Evolutionary conservation across 2,329 filamentous ascomycete species (phyloP).

Genomic region (Onygena corvina): DNA sequence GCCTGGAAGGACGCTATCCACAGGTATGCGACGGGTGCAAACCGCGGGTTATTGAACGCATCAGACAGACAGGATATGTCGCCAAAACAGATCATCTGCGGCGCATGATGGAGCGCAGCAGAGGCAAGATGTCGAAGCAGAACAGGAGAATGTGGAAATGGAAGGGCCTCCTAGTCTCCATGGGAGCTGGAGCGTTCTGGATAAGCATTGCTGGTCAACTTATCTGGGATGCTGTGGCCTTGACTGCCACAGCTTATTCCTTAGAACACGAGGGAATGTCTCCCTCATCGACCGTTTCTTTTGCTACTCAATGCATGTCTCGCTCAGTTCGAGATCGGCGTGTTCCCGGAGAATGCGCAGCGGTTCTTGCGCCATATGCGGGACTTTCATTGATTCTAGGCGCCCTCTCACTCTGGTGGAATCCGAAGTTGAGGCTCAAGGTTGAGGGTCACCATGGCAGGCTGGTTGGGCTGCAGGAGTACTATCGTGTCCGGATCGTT

Average conservation of each 20-base stretch:
- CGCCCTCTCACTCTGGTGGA: constrained; percentile 39
- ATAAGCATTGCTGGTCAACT: constrained; percentile 34
- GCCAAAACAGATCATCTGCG: constrained; percentile 72
- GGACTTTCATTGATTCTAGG: constrained; percentile 32
- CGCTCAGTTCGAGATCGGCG: constrained; percentile 9
- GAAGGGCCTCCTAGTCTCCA: constrained; percentile 33
- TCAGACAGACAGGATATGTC: constrained; percentile 62
- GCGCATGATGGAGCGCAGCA: constrained; percentile 57
- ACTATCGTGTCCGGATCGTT: constrained; percentile 38
- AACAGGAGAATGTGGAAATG: constrained; percentile 30
- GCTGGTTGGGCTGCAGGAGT: constrained; percentile 33
- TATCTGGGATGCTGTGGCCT: constrained; percentile 30
- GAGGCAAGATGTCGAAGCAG: constrained; percentile 25
- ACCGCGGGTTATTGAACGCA: constrained; percentile 55
- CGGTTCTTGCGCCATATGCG: constrained; percentile 25
- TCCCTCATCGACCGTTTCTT: not conserved
- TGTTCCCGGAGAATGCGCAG: constrained; percentile 22
- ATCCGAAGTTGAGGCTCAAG: constrained; percentile 36
- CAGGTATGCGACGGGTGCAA: constrained; percentile 77
- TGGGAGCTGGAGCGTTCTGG: constrained; percentile 35
- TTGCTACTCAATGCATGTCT: constrained; percentile 1
- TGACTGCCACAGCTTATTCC: constrained; percentile 14
- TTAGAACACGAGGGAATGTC: not conserved
- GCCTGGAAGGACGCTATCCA: constrained; percentile 72
- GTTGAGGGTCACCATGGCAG: constrained; percentile 32